A percentile compares a stretch with the other conserved stretches of the same genome.
These are phyloP conservation scores for Solanum arcanum DNA, from an alignment of 257 asterid species.

Conservation along the genomic window DNA sequence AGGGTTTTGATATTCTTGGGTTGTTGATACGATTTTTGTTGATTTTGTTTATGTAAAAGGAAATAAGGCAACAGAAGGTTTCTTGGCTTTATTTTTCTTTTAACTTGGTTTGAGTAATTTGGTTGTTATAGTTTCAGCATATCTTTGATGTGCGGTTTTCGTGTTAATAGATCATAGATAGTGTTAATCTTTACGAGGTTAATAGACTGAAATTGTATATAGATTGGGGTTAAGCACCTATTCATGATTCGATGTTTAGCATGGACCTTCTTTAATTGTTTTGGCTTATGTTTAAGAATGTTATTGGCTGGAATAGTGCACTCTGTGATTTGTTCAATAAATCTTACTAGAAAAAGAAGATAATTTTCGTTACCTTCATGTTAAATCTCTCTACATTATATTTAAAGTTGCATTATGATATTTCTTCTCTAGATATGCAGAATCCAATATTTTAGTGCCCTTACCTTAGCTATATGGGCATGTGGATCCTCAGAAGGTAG, in stretches of 20 bases:
- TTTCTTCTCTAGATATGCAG: not conserved
- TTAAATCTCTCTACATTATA: not conserved
- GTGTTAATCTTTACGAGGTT: not conserved
- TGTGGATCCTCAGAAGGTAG: no score
- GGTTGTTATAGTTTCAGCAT: no score
- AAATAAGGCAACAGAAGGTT: no score
- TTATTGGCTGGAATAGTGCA: not conserved
- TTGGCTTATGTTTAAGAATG: not conserved
- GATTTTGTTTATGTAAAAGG: no score
- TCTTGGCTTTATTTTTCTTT: no score
- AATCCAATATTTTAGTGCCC: not conserved
- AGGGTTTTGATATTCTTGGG: no score
- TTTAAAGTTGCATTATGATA: not conserved
- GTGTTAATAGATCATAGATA: not conserved
- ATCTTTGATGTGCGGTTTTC: not conserved
- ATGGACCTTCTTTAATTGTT: not conserved
- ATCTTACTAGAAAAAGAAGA: not conserved
- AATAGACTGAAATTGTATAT: not conserved
- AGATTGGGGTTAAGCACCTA: not conserved
- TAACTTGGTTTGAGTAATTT: no score
- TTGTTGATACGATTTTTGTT: no score
- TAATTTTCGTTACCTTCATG: not conserved
- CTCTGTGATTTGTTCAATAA: not conserved
- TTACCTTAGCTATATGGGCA: no score
- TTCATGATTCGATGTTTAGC: not conserved